phyloP scores from a whole-genome alignment of 106 monocot species.

The Narthecium ossifragum region DNA sequence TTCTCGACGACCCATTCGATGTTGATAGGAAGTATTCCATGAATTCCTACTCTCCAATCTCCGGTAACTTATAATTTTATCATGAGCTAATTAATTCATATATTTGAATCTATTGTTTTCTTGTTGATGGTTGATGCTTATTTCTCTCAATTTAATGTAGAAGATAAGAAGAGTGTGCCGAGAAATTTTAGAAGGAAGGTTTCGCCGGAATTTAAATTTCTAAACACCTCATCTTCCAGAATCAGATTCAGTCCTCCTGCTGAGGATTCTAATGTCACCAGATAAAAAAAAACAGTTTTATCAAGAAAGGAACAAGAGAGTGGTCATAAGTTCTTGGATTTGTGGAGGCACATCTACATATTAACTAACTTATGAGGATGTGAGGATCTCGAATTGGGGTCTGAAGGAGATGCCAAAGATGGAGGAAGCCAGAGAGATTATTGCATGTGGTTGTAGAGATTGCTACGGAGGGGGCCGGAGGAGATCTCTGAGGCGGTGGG shows the following conservation, averaged over 20 bases:
- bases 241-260: background rate
- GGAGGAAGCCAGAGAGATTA: slow-evolving; percentile 23
- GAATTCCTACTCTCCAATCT: too few relatives aligned
- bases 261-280: background rate
- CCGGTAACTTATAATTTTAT: too few relatives aligned
- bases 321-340: background rate
- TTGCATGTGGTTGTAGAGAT: slow-evolving; percentile 11
- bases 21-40: background rate
- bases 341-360: slow-evolving; percentile 11
- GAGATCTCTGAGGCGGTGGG: too few relatives aligned
- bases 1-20: slow-evolving; percentile 15
- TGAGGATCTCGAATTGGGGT: slow-evolving; percentile 13
- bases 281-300: background rate
- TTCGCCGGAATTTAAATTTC: slow-evolving; percentile 15
- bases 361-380: slow-evolving; percentile 30
- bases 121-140: too few relatives aligned
- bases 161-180: slow-evolving; percentile 5
- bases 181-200: slow-evolving; percentile 27
- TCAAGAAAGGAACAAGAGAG: background rate
- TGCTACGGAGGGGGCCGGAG: too few relatives aligned
- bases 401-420: slow-evolving; percentile 6
- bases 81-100: background rate
- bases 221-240: background rate
- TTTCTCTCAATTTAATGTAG: background rate
- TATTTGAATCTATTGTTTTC: too few relatives aligned